Evolutionary conservation across 495 filamentous ascomycete genomes (phyloP).

Genomic region (Penicillium egyptiacum): DNA sequence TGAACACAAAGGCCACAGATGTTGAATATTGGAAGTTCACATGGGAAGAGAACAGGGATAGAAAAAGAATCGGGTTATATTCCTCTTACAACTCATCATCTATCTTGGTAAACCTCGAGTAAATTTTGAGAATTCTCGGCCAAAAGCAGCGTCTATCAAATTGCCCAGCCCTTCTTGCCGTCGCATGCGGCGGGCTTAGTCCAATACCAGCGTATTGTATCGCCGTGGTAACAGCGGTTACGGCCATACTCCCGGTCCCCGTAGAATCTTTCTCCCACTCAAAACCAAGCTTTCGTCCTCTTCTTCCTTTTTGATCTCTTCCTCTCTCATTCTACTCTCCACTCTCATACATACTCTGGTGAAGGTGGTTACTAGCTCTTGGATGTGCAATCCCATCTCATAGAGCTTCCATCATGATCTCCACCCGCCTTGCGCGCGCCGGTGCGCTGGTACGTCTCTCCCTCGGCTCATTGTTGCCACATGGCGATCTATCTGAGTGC

Average conservation of each 20-base stretch:
- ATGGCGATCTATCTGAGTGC: conserved; percentile 9
- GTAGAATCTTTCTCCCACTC: conserved; percentile 43
- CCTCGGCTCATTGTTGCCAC: conserved; percentile 8
- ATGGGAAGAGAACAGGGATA: background rate
- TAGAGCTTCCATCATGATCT: conserved; percentile 55
- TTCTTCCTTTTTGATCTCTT: conserved; percentile 35
- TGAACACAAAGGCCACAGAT: background rate
- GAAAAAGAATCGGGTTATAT: background rate
- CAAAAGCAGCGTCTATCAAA: conserved; percentile 7
- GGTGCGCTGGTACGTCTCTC: conserved; percentile 55
- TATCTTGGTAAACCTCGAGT: background rate
- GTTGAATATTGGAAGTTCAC: background rate
- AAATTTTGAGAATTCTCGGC: background rate
- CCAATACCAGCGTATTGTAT: conserved; percentile 40
- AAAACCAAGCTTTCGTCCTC: conserved; percentile 47
- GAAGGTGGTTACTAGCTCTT: conserved; percentile 47
- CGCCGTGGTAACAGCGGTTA: conserved; percentile 45
- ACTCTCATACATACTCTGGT: conserved; percentile 38
- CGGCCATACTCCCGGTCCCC: conserved; percentile 41
- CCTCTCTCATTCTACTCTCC: conserved; percentile 35
- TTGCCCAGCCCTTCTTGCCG: conserved; percentile 17
- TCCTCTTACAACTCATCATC: background rate
- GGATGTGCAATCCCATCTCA: conserved; percentile 36
- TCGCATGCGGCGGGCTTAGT: conserved; percentile 29
- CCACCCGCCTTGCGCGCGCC: conserved; percentile 55